Conservation (phyloP, 2,329 filamentous ascomycete genomes). For the Trichophaea hybrida region DNA sequence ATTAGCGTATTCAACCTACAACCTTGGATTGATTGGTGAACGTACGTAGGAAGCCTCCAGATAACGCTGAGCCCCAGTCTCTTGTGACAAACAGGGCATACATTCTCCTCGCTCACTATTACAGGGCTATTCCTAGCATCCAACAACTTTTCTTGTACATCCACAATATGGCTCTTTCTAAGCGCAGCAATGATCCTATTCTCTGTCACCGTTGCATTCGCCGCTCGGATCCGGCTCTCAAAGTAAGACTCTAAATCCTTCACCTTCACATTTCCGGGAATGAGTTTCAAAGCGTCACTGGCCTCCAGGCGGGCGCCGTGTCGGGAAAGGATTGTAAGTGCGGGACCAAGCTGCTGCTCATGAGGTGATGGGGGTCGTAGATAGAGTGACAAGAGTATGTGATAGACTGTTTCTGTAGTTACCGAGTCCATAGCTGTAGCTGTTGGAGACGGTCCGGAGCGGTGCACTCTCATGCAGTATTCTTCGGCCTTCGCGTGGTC, state of each 20-base stretch:
- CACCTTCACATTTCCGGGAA: conserved; percentile 67
- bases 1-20: not conserved
- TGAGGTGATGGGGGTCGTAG: conserved; percentile 64
- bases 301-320: conserved; percentile 87
- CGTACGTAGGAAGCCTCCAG: conserved; percentile 71
- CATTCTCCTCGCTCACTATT: conserved; percentile 69
- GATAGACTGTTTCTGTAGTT: conserved; percentile 57
- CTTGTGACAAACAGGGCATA: conserved; percentile 89
- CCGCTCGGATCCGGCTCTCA: conserved; percentile 71
- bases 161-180: conserved; percentile 64
- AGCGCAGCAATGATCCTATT: conserved; percentile 62
- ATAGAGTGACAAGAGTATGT: conserved; percentile 79
- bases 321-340: conserved; percentile 73
- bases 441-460: conserved; percentile 29
- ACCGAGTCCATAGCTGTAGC: conserved; percentile 36
- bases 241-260: conserved; percentile 79
- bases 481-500: conserved; percentile 86
- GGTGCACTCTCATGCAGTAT: conserved; percentile 83
- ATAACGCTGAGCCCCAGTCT: conserved; percentile 81
- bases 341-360: conserved; percentile 47
- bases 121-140: conserved; percentile 56
- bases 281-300: conserved; percentile 67
- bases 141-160: conserved; percentile 58
- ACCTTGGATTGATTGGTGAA: conserved; percentile 19
- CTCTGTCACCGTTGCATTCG: conserved; percentile 69